Evolutionary conservation across 257 asterid species (phyloP), one percentile per base, ranked within the genome.

Genomic region (Plantago ovata): DNA sequence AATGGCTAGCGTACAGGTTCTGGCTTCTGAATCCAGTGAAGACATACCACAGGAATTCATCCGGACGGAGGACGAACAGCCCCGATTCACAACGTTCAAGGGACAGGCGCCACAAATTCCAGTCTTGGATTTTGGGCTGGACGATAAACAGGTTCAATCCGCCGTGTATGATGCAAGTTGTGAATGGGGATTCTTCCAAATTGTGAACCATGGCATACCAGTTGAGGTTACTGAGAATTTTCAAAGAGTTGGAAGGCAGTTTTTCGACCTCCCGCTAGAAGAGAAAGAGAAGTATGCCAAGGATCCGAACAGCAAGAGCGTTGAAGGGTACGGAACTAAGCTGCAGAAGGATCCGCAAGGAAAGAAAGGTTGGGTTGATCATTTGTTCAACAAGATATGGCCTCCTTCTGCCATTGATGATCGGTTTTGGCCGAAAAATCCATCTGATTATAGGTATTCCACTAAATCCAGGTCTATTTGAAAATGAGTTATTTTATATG

Each of bases 311-410:
- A 70, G 2, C 68, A 83, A 3, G 70, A 50, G 81, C 20, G 50
- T 86, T 4, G 86, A 89, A 72, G 95, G 95, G 0, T 89, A 86
- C 46, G 97, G 97, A 6, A 79, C 89, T 0, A 42, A 9, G 14
- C 55, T 86, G 53, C 89, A 80, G 23, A 84, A 80, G 18, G 90
- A 81, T 61, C 24, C 71, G 18, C 75, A 69, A 9, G 91, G 88
- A 8, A 85, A 81, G 32, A 87, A 65, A 57, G 95, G 97, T 6
- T 89, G 97, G 97, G 95, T 81, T 9, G 97, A 86, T 67, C 97
- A 89, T 57, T 66, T 89, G 83, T 89, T 89, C 43, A 86, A 86
- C 14, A 77, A 39, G 66, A 65, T 86, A 33, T 79, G 87, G 92
- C 97, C 97, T 15, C 82, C 92, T 52, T 18, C 79, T 12, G 85